These are phyloP conservation scores for Talaromyces nanjingensis DNA, from an alignment of 495 filamentous ascomycete species.

Conservation along the genomic window DNA sequence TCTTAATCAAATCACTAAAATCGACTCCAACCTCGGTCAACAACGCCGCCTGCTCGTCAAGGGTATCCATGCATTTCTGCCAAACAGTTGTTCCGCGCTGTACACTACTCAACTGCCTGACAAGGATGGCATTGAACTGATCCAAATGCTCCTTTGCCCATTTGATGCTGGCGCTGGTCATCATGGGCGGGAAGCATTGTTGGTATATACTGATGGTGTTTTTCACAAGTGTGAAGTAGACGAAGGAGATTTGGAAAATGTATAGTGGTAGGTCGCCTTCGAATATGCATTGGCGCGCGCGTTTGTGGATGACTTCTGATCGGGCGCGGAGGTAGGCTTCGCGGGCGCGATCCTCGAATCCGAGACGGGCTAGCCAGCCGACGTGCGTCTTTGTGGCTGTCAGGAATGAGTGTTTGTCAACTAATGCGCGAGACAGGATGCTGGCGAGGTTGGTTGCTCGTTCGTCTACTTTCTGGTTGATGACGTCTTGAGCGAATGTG, in stretches of 20 bases:
- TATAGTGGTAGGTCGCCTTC: constrained; percentile 87
- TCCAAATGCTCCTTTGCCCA: constrained; percentile 94
- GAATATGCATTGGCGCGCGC: constrained; percentile 87
- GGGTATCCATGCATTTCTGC: constrained; percentile 76
- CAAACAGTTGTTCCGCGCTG: constrained; percentile 61
- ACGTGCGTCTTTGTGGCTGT: constrained; percentile 68
- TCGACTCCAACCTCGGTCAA: constrained; percentile 84
- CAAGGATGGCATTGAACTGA: constrained; percentile 76
- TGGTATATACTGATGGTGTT: constrained; percentile 88
- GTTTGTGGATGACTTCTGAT: constrained; percentile 64
- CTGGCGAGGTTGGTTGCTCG: constrained; percentile 72
- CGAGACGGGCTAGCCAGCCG: constrained; percentile 73
- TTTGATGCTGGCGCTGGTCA: constrained; percentile 88
- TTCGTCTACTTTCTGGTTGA: constrained; percentile 82
- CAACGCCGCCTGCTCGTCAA: constrained; percentile 71
- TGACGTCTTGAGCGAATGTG: constrained; percentile 75
- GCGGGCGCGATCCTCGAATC: constrained; percentile 82
- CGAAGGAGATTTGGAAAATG: constrained; percentile 91
- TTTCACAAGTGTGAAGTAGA: constrained; percentile 89
- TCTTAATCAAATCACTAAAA: constrained; percentile 64
- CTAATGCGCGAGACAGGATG: constrained; percentile 64
- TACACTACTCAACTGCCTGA: constrained; percentile 76
- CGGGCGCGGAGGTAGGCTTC: constrained; percentile 80
- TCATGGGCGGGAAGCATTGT: constrained; percentile 74
- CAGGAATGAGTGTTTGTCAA: constrained; percentile 64